phyloP scores from a whole-genome alignment of 257 asterid species.

The Solanum gracilifrons region DNA sequence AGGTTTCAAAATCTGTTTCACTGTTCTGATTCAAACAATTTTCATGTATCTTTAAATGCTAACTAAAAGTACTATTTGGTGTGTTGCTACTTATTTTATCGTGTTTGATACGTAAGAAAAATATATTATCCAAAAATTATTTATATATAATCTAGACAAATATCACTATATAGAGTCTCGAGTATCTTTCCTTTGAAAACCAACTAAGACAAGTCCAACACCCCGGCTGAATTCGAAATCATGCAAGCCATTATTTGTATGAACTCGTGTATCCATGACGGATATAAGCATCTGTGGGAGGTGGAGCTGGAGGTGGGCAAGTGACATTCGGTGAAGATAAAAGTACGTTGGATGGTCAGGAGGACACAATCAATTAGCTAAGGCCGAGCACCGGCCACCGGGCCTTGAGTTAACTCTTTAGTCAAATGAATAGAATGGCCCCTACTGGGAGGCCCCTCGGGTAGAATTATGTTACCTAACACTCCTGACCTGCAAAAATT shows the following conservation, averaged over 20 bases:
- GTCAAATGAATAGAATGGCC: neutral
- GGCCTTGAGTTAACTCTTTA: neutral
- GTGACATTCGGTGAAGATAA: neutral
- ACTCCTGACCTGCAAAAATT: neutral
- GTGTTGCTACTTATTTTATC: too few species aligned
- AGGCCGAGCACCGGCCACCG: neutral
- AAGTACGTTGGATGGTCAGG: neutral
- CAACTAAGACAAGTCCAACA: neutral
- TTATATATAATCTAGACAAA: neutral
- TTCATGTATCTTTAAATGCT: neutral
- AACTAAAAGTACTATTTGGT: too few species aligned
- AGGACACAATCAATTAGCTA: neutral
- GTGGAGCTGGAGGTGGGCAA: too few species aligned
- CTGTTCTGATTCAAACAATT: neutral
- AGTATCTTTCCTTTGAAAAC: neutral
- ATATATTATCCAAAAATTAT: neutral
- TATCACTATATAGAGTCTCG: too few species aligned
- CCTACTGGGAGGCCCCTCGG: neutral
- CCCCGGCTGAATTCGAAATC: neutral
- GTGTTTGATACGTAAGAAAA: too few species aligned
- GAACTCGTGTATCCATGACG: too few species aligned
- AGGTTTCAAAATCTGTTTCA: too few species aligned
- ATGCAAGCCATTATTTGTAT: neutral
- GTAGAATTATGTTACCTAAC: neutral
- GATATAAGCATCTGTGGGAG: too few species aligned